Evolutionary conservation across 352 stramenopile genomes (phyloP).

Genomic region (Phytophthora fragariaefolia): DNA sequence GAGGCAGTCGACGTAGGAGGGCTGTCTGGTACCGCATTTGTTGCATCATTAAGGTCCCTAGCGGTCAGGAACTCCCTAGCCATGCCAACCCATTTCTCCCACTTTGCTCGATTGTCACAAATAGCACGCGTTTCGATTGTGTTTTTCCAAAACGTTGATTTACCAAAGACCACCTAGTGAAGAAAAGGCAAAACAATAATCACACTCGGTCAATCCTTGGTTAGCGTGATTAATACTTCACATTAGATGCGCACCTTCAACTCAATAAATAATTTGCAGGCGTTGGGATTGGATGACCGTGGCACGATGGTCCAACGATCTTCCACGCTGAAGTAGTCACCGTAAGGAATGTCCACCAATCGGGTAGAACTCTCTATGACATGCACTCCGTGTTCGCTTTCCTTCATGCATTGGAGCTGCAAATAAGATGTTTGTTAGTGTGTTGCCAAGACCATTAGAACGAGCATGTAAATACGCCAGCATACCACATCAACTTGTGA

Average conservation of each 20-base stretch:
- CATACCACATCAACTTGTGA: constrained; percentile 79
- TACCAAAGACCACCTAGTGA: constrained; percentile 72
- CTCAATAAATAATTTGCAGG: constrained; percentile 78
- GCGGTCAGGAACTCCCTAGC: constrained; percentile 59
- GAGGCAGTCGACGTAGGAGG: constrained; percentile 28
- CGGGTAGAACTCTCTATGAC: constrained; percentile 81
- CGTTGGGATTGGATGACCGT: constrained; percentile 39
- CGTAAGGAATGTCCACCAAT: constrained; percentile 86
- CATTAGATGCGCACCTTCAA: constrained; percentile 49
- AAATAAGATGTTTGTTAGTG: not conserved
- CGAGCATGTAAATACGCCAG: not conserved
- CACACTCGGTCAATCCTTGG: not conserved
- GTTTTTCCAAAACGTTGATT: constrained; percentile 87
- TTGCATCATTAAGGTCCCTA: constrained; percentile 13
- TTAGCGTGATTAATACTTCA: not conserved
- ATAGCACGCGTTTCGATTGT: constrained; percentile 79
- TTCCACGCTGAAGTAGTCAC: constrained; percentile 89
- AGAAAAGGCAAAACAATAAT: constrained; percentile 1
- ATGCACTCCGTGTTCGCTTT: constrained; percentile 42
- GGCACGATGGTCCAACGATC: constrained; percentile 82
- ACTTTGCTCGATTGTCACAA: constrained; percentile 78
- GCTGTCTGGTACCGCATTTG: constrained; percentile 15
- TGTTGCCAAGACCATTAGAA: not conserved
- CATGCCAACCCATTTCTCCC: constrained; percentile 69
- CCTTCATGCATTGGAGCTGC: constrained; percentile 73